Evolutionary conservation across 2,329 filamentous ascomycete genomes (phyloP).

Genomic region (Phialemoniopsis sp.): DNA sequence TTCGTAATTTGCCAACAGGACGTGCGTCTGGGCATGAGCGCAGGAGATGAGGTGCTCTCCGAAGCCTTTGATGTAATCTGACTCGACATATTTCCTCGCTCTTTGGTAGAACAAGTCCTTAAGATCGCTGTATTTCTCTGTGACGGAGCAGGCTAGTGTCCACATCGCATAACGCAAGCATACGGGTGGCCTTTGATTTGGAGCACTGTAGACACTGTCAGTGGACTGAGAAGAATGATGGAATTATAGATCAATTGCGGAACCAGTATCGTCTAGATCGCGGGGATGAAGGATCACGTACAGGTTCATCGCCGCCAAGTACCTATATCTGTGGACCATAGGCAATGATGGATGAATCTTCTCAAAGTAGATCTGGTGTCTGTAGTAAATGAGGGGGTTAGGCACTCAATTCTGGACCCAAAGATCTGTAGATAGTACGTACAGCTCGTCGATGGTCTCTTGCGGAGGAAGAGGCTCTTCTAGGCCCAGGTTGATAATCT

Average conservation of each 20-base stretch:
- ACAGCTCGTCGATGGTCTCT: slow-evolving; percentile 77
- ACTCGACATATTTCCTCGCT: slow-evolving; percentile 83
- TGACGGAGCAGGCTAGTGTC: slow-evolving; percentile 83
- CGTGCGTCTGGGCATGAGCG: slow-evolving; percentile 81
- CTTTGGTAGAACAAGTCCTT: slow-evolving; percentile 89
- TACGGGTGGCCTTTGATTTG: slow-evolving; percentile 78
- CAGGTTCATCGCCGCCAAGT: slow-evolving; percentile 83
- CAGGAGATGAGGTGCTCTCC: slow-evolving; percentile 86
- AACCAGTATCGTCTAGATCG: too few relatives aligned
- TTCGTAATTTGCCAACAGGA: slow-evolving; percentile 77
- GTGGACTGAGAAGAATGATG: background rate
- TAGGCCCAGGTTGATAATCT: slow-evolving; percentile 60
- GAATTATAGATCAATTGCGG: background rate
- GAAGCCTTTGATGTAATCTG: slow-evolving; percentile 87
- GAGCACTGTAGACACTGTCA: slow-evolving; percentile 46
- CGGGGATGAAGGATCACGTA: slow-evolving; percentile 26
- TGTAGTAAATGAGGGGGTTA: slow-evolving; percentile 26
- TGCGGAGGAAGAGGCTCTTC: slow-evolving; percentile 57
- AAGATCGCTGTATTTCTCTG: slow-evolving; percentile 74
- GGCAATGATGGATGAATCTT: slow-evolving; percentile 83
- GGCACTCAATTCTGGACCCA: background rate
- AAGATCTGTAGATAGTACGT: slow-evolving; percentile 21
- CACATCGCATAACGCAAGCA: slow-evolving; percentile 93
- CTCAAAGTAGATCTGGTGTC: slow-evolving; percentile 82
- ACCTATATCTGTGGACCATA: slow-evolving; percentile 86